These are phyloP conservation scores for Nicotiana otophora DNA, from an alignment of 257 asterid species.

Conservation along the genomic window DNA sequence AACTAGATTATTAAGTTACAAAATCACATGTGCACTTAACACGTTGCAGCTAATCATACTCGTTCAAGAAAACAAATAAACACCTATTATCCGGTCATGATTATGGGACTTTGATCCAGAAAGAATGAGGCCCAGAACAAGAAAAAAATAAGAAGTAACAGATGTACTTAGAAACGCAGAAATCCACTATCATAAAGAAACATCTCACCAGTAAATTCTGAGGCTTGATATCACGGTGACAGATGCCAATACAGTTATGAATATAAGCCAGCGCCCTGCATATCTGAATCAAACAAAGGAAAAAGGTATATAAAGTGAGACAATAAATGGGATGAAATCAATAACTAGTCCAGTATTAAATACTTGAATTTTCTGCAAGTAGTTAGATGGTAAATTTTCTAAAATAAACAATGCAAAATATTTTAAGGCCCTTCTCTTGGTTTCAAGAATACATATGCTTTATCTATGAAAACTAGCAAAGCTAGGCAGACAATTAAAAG, in stretches of 20 bases:
- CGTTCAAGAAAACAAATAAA: neutral
- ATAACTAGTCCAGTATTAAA: neutral
- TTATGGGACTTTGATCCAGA: neutral
- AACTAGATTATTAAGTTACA: neutral
- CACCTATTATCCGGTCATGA: neutral
- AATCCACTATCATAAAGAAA: slow-evolving; percentile 12
- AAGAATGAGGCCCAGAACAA: neutral
- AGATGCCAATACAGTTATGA: slow-evolving; percentile 87
- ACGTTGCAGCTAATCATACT: neutral
- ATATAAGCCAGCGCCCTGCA: slow-evolving; percentile 94
- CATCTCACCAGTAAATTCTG: slow-evolving; percentile 87
- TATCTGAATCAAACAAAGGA: slow-evolving; percentile 48
- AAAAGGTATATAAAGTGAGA: neutral
- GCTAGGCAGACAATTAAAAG: neutral
- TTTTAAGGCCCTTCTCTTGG: neutral
- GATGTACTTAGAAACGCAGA: neutral
- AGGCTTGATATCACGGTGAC: slow-evolving; percentile 98
- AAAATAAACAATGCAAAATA: neutral
- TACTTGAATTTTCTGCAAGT: neutral
- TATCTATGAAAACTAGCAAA: neutral
- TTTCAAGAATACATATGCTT: neutral
- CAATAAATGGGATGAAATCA: neutral
- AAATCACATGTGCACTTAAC: neutral
- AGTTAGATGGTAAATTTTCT: neutral
- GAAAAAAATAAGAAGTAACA: neutral